These are phyloP conservation scores for Cantharellus anzutake DNA, from an alignment of 768 basidiomycete genomes.

Conservation along the genomic window DNA sequence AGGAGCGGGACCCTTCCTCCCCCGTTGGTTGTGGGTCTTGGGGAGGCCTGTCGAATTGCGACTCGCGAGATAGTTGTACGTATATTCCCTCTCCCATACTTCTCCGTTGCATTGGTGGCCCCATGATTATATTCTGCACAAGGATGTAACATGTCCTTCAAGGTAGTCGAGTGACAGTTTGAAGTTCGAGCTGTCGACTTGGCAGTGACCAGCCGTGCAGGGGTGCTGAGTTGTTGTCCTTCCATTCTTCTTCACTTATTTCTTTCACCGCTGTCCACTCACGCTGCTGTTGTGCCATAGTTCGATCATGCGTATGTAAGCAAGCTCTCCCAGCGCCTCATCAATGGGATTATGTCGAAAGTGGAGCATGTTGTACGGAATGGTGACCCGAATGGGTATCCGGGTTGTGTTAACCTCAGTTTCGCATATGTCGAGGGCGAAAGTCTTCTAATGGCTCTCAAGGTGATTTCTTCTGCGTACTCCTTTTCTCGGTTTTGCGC, in stretches of 20 bases:
- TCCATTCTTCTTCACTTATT: neutral
- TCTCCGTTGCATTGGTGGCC: neutral
- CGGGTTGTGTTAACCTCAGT: slow-evolving; percentile 89
- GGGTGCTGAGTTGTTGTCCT: slow-evolving; percentile 62
- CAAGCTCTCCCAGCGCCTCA: slow-evolving; percentile 59
- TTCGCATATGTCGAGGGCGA: slow-evolving; percentile 97
- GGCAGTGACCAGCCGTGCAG: slow-evolving; percentile 60
- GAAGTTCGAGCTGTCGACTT: neutral
- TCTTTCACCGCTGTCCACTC: neutral
- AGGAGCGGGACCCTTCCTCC: slow-evolving; percentile 89
- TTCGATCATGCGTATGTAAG: slow-evolving; percentile 61
- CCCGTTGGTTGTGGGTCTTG: slow-evolving; percentile 74
- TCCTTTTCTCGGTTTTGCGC: neutral
- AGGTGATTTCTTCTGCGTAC: slow-evolving; percentile 29
- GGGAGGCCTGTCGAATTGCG: slow-evolving; percentile 87
- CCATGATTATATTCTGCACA: neutral
- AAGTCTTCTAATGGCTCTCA: slow-evolving; percentile 91
- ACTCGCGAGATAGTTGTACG: slow-evolving; percentile 84
- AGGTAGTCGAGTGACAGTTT: slow-evolving; percentile 24
- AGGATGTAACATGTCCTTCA: slow-evolving; percentile 16
- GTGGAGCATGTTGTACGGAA: slow-evolving; percentile 89
- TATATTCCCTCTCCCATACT: slow-evolving; percentile 11
- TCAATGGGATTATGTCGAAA: slow-evolving; percentile 59
- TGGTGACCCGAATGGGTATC: slow-evolving; percentile 79
- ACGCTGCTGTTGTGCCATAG: slow-evolving; percentile 20